Evolutionary conservation across 495 filamentous ascomycete genomes (phyloP).

Genomic region (Diplogelasinospora grovesii): DNA sequence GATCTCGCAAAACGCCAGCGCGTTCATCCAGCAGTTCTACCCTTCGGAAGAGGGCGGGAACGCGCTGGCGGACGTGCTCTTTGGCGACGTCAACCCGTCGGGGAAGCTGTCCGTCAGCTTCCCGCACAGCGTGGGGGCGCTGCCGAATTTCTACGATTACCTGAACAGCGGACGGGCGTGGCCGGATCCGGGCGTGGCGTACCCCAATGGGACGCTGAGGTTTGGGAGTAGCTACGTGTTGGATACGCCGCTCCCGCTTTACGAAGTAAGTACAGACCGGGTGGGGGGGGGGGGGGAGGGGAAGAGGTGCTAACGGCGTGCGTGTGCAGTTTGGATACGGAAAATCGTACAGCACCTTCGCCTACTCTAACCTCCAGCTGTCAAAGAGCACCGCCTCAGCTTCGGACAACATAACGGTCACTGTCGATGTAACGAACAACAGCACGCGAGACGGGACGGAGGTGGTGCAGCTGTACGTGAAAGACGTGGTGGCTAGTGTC

Average conservation of each 20-base stretch:
- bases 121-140: slow-evolving; percentile 56
- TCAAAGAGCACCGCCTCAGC: slow-evolving; percentile 37
- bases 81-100: slow-evolving; percentile 75
- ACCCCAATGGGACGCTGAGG: slow-evolving; percentile 50
- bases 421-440: slow-evolving; percentile 51
- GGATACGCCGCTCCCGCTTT: slow-evolving; percentile 48
- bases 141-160: slow-evolving; percentile 66
- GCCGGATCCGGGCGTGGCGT: slow-evolving; percentile 41
- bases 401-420: slow-evolving; percentile 48
- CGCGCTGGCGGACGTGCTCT: slow-evolving; percentile 70
- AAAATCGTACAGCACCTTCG: slow-evolving; percentile 58
- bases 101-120: slow-evolving; percentile 56
- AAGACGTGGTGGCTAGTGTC: slow-evolving; percentile 53
- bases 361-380: slow-evolving; percentile 43
- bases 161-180: slow-evolving; percentile 55
- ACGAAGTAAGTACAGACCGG: too few relatives aligned
- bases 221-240: slow-evolving; percentile 65
- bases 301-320: too few relatives aligned
- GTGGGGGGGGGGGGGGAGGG: too few relatives aligned
- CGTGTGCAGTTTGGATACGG: slow-evolving; percentile 69
- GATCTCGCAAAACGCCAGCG: slow-evolving; percentile 53
- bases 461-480: slow-evolving; percentile 64
- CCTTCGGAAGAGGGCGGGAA: slow-evolving; percentile 69
- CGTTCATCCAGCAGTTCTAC: slow-evolving; percentile 66
- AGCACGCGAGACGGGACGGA: slow-evolving; percentile 53